Evolutionary conservation across 306 rosid genomes (phyloP).

Genomic region (Pyrus communis): DNA sequence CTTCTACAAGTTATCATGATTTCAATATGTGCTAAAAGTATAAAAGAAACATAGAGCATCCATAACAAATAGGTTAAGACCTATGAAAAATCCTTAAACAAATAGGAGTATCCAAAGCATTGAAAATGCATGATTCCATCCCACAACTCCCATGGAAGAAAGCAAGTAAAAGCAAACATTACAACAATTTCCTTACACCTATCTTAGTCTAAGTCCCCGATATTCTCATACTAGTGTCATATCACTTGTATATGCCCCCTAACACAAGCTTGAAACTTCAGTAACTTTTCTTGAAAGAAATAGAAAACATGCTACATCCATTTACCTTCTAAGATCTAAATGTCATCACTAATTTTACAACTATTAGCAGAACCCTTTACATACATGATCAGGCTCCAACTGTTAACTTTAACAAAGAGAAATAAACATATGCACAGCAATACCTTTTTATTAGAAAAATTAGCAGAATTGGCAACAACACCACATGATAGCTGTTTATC

Average conservation of each 20-base stretch:
- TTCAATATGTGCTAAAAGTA: no score
- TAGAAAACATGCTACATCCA: neutral
- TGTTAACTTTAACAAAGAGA: neutral
- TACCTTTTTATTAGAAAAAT: constrained; percentile 59
- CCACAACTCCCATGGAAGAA: neutral
- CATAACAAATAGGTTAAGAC: neutral
- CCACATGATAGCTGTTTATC: constrained; percentile 61
- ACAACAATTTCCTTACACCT: neutral
- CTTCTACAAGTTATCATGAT: no score
- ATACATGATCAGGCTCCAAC: neutral
- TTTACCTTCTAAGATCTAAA: neutral
- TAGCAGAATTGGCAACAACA: constrained; percentile 35
- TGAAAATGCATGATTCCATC: neutral
- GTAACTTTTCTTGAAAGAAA: neutral
- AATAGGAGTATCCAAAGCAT: neutral
- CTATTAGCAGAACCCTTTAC: neutral
- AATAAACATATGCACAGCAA: neutral
- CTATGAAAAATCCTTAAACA: neutral
- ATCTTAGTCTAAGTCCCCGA: neutral
- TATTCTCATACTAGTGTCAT: neutral
- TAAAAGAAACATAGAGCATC: no score
- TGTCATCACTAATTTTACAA: neutral
- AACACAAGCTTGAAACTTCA: neutral
- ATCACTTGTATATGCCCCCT: neutral
- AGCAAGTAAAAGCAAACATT: neutral